phyloP scores from a whole-genome alignment of 305 asterid genomes.

The Andrographis paniculata region DNA sequence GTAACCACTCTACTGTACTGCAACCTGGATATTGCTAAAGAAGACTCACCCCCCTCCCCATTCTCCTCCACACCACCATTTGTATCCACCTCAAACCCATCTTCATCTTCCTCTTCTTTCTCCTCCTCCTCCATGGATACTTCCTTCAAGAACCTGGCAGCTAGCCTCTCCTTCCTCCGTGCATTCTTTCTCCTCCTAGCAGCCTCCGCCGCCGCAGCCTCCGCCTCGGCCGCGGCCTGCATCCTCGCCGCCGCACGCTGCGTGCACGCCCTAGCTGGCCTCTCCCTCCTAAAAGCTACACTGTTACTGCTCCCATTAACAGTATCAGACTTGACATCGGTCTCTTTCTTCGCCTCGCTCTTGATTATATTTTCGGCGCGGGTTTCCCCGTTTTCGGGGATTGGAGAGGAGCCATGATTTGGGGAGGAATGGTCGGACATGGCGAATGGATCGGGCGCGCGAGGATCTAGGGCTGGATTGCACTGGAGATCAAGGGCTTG shows the following conservation, averaged over 20 bases:
- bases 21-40: too few relatives aligned
- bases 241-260: conserved; percentile 82
- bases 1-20: conserved; percentile 59
- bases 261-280: conserved; percentile 98
- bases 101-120: conserved; percentile 24
- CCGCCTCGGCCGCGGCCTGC: conserved; percentile 85
- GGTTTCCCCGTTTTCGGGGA: conserved; percentile 16
- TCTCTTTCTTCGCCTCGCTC: conserved; percentile 21
- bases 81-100: conserved; percentile 25
- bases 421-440: conserved; percentile 33
- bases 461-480: conserved; percentile 41
- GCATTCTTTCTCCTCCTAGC: conserved; percentile 54
- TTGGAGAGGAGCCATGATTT: conserved; percentile 15
- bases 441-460: conserved; percentile 42
- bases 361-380: conserved; percentile 18
- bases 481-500: conserved; percentile 75
- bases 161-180: conserved; percentile 41
- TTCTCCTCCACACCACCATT: conserved; percentile 27
- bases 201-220: conserved; percentile 44
- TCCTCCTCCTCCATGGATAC: conserved; percentile 23
- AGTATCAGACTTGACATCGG: background rate
- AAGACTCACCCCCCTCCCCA: conserved; percentile 24
- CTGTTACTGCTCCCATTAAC: conserved; percentile 12
- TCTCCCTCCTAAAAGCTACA: conserved; percentile 56
- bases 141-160: conserved; percentile 60